Percentiles rank a stretch among this genome's conserved stretches.
These are phyloP conservation scores for Coprinopsis cinerea DNA, from an alignment of 768 basidiomycete species.

Conservation along the genomic window DNA sequence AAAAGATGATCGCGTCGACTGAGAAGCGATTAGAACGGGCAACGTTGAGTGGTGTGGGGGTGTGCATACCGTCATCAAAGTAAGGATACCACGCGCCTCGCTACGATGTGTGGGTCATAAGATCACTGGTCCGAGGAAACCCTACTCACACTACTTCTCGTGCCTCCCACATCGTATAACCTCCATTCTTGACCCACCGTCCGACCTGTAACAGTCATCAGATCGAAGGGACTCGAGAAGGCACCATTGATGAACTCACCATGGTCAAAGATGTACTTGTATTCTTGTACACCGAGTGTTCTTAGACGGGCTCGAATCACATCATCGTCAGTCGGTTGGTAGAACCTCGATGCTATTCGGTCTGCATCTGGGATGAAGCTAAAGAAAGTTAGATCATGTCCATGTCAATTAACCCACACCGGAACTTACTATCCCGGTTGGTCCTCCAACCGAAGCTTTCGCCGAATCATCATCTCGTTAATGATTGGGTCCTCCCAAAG, in stretches of 20 bases:
- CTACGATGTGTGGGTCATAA: conserved; percentile 27
- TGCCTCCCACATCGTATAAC: conserved; percentile 79
- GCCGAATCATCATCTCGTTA: conserved; percentile 49
- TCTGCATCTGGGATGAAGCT: conserved; percentile 70
- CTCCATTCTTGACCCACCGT: conserved; percentile 69
- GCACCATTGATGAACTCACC: conserved; percentile 39
- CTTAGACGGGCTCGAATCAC: conserved; percentile 74
- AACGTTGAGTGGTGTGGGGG: conserved; percentile 1
- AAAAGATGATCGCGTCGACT: conserved; percentile 81
- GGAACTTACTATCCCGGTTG: conserved; percentile 65
- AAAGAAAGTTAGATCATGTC: conserved; percentile 2
- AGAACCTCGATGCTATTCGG: conserved; percentile 55
- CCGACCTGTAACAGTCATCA: conserved; percentile 31
- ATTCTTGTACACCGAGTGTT: conserved; percentile 75
- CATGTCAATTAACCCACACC: neutral
- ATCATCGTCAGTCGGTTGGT: conserved; percentile 70
- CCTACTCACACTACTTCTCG: conserved; percentile 53
- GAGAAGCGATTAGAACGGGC: conserved; percentile 11
- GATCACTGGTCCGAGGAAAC: neutral
- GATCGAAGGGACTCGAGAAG: neutral
- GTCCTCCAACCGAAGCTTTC: conserved; percentile 58
- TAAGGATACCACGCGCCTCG: conserved; percentile 74
- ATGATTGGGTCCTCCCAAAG: conserved; percentile 66
- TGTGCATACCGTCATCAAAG: conserved; percentile 59
- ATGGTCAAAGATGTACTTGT: conserved; percentile 58